Conservation (phyloP, 306 rosid genomes). For the Echinosophora koreensis region DNA sequence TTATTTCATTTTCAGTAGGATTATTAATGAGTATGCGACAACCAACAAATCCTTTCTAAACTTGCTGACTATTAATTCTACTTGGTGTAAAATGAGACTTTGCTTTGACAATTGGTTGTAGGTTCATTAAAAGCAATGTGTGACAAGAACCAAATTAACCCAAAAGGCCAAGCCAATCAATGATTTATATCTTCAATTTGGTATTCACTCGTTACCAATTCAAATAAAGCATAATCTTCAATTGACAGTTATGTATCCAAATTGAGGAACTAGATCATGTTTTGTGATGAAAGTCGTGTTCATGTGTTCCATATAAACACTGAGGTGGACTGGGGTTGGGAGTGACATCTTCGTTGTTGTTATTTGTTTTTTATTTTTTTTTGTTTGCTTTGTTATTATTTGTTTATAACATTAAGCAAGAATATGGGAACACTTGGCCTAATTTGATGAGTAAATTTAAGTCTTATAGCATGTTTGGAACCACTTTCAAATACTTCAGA, state of each 20-base stretch:
- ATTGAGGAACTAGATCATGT: slow-evolving; percentile 26
- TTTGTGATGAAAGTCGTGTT: slow-evolving; percentile 1
- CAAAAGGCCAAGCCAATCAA: neutral
- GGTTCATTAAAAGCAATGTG: slow-evolving; percentile 22
- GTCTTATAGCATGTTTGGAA: neutral
- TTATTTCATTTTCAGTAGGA: slow-evolving; percentile 19
- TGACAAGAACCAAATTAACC: slow-evolving; percentile 26
- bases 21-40: neutral
- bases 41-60: slow-evolving; percentile 1
- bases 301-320: slow-evolving; percentile 4
- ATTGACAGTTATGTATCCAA: slow-evolving; percentile 3
- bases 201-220: neutral
- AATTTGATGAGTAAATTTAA: neutral
- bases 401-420: slow-evolving; percentile 22
- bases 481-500: too few species aligned
- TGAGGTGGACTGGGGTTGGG: neutral
- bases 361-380: too few species aligned
- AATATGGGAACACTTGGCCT: slow-evolving; percentile 4
- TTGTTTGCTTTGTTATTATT: neutral
- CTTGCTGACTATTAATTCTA: slow-evolving; percentile 7
- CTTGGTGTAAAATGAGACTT: slow-evolving; percentile 19
- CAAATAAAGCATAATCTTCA: slow-evolving; percentile 9
- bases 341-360: neutral
- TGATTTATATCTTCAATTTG: neutral
- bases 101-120: neutral